A percentile compares a stretch with the other conserved stretches of the same genome.
Evolutionary conservation across 768 basidiomycete species (phyloP).

Genomic region (Lactarius hengduanensis): DNA sequence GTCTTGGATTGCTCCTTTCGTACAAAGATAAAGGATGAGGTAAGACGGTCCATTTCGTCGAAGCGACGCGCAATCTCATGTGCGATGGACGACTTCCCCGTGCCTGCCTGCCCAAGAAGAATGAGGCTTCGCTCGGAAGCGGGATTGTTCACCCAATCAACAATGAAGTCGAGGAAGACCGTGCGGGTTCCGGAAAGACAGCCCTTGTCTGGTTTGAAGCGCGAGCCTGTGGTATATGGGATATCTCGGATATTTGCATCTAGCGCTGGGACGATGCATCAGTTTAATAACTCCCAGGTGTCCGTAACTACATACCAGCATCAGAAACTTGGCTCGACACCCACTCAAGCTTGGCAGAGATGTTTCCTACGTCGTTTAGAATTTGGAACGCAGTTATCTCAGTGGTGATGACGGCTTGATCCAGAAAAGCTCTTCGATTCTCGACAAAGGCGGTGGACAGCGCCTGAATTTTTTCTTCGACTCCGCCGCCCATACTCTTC

Average conservation of each 20-base stretch:
- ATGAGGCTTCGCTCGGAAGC: not conserved
- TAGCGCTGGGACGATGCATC: not conserved
- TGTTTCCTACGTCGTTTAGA: not conserved
- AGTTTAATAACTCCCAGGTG: not conserved
- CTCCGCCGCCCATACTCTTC: not conserved
- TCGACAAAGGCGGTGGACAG: not conserved
- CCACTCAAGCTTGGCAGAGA: not conserved
- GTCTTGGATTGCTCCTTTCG: not conserved
- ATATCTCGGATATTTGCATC: not conserved
- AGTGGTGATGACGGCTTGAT: not conserved
- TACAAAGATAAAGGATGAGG: not conserved
- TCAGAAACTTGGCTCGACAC: not conserved
- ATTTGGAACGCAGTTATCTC: not conserved
- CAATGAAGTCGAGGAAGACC: not conserved
- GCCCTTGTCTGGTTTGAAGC: not conserved
- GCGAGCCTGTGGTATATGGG: not conserved
- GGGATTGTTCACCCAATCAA: not conserved
- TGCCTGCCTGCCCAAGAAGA: not conserved
- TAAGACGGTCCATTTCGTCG: not conserved
- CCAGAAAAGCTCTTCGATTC: not conserved
- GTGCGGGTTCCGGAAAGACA: not conserved
- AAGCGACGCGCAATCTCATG: conserved; percentile 3
- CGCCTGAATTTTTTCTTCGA: not conserved
- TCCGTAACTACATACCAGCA: not conserved
- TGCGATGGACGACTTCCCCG: not conserved